Percentiles rank a stretch among this genome's conserved stretches.
Evolutionary conservation across 1,284 basidiomycete genomes (phyloP).

Genomic region (Pseudozyma sp.): DNA sequence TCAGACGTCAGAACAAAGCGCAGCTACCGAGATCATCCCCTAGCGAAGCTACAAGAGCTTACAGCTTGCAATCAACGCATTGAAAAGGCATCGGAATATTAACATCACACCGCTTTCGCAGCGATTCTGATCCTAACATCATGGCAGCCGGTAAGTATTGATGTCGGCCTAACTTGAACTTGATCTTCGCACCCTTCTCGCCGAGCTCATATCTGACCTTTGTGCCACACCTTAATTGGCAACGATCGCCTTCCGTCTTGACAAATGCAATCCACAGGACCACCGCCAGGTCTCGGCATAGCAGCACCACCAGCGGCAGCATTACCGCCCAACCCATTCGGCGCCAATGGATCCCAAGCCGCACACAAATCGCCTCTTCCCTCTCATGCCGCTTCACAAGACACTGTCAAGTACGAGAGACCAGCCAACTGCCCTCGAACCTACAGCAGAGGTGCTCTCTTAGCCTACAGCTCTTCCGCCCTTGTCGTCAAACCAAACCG

Average conservation of each 20-base stretch:
- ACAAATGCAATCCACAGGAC: conserved; percentile 12
- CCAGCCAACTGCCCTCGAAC: conserved; percentile 41
- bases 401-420: conserved; percentile 22
- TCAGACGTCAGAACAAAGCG: too few relatives aligned
- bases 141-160: conserved; percentile 41
- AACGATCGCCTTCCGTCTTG: too few relatives aligned
- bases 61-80: conserved; percentile 7
- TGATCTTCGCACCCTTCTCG: neutral
- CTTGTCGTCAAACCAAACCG: conserved; percentile 77
- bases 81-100: conserved; percentile 26
- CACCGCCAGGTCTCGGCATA: conserved; percentile 50
- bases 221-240: neutral
- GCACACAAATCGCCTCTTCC: conserved; percentile 20
- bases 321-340: conserved; percentile 49
- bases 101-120: conserved; percentile 18
- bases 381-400: conserved; percentile 9
- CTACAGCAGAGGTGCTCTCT: conserved; percentile 69
- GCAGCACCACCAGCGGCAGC: conserved; percentile 42
- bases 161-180: too few relatives aligned
- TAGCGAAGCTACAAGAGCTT: too few relatives aligned
- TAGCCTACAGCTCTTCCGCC: conserved; percentile 80
- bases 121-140: conserved; percentile 17
- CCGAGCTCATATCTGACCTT: neutral
- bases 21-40: too few relatives aligned
- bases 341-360: conserved; percentile 26